Percentiles rank a stretch among this genome's conserved stretches.
Conservation (phyloP, 306 rosid species). For the Sechiopsis laciniata region DNA sequence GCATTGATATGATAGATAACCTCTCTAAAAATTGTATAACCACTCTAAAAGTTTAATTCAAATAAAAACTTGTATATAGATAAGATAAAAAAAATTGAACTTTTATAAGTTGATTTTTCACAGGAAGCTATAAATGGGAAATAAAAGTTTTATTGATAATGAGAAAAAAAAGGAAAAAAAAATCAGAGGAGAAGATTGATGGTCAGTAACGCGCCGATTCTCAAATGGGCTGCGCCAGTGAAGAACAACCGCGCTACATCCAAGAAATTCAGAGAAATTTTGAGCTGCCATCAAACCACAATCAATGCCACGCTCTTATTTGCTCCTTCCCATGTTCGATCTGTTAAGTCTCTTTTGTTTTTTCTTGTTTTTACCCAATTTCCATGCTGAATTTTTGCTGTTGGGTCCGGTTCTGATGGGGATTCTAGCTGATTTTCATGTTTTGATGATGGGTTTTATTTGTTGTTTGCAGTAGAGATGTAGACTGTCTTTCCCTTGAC, state of each 20-base stretch:
- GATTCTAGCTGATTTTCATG: neutral
- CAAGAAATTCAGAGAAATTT: slow-evolving; percentile 3
- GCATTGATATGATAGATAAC: too few species aligned
- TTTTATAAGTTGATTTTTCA: neutral
- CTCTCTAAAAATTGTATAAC: neutral
- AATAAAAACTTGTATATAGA: neutral
- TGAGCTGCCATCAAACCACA: neutral
- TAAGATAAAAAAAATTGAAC: neutral
- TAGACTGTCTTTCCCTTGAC: neutral
- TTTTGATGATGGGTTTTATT: neutral
- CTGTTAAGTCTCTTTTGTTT: slow-evolving; percentile 7
- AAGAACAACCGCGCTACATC: slow-evolving; percentile 13
- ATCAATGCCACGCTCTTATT: neutral
- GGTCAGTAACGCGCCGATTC: slow-evolving; percentile 7
- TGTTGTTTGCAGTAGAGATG: neutral
- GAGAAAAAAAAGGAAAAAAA: neutral
- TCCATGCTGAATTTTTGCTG: neutral
- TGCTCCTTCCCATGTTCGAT: slow-evolving; percentile 5
- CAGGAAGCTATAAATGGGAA: neutral
- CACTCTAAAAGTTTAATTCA: too few species aligned
- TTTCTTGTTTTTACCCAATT: neutral
- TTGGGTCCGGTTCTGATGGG: slow-evolving; percentile 8
- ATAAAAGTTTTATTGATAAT: neutral
- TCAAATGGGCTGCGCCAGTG: slow-evolving; percentile 14
- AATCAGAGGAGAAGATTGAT: slow-evolving; percentile 1